Evolutionary conservation across 1,284 basidiomycete species (phyloP), one percentile per base, ranked within the genome.

Genomic region (Pholiota adiposa): DNA sequence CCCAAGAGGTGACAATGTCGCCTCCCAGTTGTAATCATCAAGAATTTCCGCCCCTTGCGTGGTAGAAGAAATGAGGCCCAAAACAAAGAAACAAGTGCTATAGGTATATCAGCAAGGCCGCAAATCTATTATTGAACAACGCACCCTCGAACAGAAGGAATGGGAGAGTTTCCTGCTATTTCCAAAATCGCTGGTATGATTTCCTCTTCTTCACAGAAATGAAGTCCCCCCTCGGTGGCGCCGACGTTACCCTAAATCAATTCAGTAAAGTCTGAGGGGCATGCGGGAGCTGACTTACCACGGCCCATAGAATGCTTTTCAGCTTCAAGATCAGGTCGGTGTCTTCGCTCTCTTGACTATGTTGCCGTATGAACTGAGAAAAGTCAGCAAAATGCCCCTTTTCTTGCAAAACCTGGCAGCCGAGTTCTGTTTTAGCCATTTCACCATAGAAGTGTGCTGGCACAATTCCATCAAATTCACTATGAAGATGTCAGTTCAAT

Each of bases 361-460:
- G 94, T 65, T 89, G 83, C 16, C 94, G 85, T 58, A 99, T 93
- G 65, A 96, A 93, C 63, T 94, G 89, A 0, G 93, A 89, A 72
- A 98, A 98, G 61, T 97, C 94, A 6, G 83, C 75, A 69, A 99
- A 96, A 70, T 99, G 94, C 0, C 94, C 94, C 67, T 93, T 95
- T 61, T 96, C 93, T 56, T 88, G 84, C 44, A 99, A 77, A 12
- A 97, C 88, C 69, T 92, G 90, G 73, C 96, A 97, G 0, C 97
- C 97, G 56, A 96, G 89, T 52, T 92, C 90, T 0, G 97, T 99
- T 73, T 98, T 98, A 46, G 94, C 91, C 81, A 99, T 92, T 73
- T 98, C 96, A 21, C 97, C 96, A 68, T 98, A 97, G 75, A 99
- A 98, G 73, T 99, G 97, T 3, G 92, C 89, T 1, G 97, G 97